phyloP scores from a whole-genome alignment of 768 basidiomycete genomes.

The Lactarius trivialis region DNA sequence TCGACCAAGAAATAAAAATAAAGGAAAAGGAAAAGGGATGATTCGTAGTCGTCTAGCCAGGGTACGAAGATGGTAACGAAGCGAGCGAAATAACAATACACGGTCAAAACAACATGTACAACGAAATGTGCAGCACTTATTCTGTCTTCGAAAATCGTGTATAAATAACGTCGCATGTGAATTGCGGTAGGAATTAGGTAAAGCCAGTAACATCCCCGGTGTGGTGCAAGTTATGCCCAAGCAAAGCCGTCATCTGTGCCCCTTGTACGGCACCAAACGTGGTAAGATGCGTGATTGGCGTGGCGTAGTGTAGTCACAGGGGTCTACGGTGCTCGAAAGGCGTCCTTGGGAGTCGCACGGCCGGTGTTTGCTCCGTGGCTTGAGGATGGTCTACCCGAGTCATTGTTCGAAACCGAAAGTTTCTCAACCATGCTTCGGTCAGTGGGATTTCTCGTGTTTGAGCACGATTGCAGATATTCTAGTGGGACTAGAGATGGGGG shows the following conservation, averaged over 20 bases:
- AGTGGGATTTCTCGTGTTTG: slow-evolving; percentile 13
- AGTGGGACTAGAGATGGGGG: slow-evolving; percentile 19
- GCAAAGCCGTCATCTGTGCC: neutral
- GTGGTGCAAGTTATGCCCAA: neutral
- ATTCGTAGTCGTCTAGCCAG: slow-evolving; percentile 10
- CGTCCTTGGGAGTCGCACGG: slow-evolving; percentile 6
- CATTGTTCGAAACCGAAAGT: slow-evolving; percentile 8
- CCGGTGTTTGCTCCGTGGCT: neutral
- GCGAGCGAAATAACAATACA: slow-evolving; percentile 15
- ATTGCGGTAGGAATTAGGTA: neutral
- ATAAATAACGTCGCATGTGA: neutral
- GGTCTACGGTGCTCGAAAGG: neutral
- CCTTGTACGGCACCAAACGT: neutral
- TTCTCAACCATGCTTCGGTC: slow-evolving; percentile 19
- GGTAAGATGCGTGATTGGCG: neutral
- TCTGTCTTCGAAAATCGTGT: neutral
- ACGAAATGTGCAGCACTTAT: slow-evolving; percentile 6
- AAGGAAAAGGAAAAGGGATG: neutral
- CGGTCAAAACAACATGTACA: slow-evolving; percentile 7
- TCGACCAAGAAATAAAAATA: neutral
- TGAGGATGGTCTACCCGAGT: slow-evolving; percentile 4
- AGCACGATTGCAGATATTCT: slow-evolving; percentile 17
- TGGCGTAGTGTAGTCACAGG: neutral
- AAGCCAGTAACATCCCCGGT: neutral
- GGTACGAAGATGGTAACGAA: neutral